Conservation (phyloP, 2,329 filamentous ascomycete species). For the Trichoderma koningii region DNA sequence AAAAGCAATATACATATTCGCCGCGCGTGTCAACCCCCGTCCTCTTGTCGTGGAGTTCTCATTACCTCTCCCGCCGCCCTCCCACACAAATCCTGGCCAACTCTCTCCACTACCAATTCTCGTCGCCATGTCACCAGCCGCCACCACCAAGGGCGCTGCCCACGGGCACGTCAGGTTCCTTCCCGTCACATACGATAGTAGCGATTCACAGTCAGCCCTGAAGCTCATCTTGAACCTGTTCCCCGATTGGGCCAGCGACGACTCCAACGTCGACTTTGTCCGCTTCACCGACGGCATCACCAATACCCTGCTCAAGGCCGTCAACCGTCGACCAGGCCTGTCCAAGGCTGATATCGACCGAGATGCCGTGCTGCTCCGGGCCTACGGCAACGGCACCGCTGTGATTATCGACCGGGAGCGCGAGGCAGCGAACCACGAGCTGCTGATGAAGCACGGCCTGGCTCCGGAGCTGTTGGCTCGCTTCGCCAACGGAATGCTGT, state of each 20-base stretch:
- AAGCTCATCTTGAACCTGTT: slow-evolving; percentile 76
- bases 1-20: slow-evolving; percentile 2
- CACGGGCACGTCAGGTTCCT: slow-evolving; percentile 62
- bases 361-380: slow-evolving; percentile 84
- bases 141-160: slow-evolving; percentile 36
- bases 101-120: background rate
- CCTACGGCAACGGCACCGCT: slow-evolving; percentile 92
- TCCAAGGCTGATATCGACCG: slow-evolving; percentile 74
- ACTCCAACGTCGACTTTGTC: slow-evolving; percentile 78
- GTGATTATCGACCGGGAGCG: slow-evolving; percentile 94
- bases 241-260: slow-evolving; percentile 77
- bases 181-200: slow-evolving; percentile 74
- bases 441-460: slow-evolving; percentile 79
- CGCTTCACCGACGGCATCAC: slow-evolving; percentile 98
- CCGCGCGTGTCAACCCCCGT: background rate
- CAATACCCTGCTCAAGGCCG: slow-evolving; percentile 83
- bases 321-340: slow-evolving; percentile 66
- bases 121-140: slow-evolving; percentile 41
- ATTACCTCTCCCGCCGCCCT: background rate
- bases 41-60: background rate
- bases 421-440: slow-evolving; percentile 76
- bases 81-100: background rate
- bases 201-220: slow-evolving; percentile 78
- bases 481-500: slow-evolving; percentile 95
- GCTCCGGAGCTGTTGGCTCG: slow-evolving; percentile 86